Evolutionary conservation across 441 rosid species (phyloP), one percentile per base, ranked within the genome.

Genomic region (Adansonia grandidieri): DNA sequence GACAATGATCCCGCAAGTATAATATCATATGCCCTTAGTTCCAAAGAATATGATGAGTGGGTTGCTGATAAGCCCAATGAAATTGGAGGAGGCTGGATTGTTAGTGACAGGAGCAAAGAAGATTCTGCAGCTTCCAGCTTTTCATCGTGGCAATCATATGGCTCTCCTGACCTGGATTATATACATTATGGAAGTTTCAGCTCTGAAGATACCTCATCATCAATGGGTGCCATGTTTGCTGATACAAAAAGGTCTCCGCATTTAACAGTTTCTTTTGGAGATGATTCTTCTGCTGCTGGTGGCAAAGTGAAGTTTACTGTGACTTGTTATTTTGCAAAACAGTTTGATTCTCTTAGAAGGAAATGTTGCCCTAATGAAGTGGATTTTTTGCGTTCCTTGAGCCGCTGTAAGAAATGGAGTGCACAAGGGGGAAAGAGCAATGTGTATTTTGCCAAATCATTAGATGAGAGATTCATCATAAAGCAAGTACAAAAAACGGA

Each of bases 381-480:
- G 40, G 96, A 96, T 85, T 92, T 93, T 74, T 81, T 96, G 53
- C 86, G 97, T 58, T 96, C 98, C 37, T 77, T 96, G 87, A 91
- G 97, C 81, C 97, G 98, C 54, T 90, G 93, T 76, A 90, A 82
- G 81, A 91, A 85, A 80, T 96, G 98, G 99, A 86, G 85, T 73
- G 99, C 99, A 1, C 94, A 96, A 81, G 99, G 99, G 76, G 99
- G 99, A 11, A 94, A 96, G 85, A 94, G 97, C 85, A 96, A 94
- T 71, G 99, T 93, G 19, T 94, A 91, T 78, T 96, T 96, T 53
- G 98, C 98, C 28, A 96, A 89, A 86, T 89, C 99, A 4, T 82
- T 94, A 78, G 98, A 94, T 79, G 98, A 94, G 86, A 89, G 99
- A 85, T 94, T 96, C 80, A 94, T 96, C 19, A 87, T 96, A 75